Evolutionary conservation across 2,329 filamentous ascomycete species (phyloP).

Genomic region (Fusarium nodosum): DNA sequence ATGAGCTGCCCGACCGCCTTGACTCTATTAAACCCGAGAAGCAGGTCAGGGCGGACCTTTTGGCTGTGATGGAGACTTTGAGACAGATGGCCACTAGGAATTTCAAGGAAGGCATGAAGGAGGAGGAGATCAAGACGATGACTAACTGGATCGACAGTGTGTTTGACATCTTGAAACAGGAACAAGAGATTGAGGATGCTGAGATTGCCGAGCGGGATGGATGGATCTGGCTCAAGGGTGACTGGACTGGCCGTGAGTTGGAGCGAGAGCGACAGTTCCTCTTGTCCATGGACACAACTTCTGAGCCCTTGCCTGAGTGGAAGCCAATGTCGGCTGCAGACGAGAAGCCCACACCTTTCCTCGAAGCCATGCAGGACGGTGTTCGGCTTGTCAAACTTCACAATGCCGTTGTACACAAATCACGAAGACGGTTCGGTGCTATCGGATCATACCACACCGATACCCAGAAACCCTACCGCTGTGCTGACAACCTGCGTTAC

Average conservation of each 20-base stretch:
- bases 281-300: slow-evolving; percentile 75
- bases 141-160: slow-evolving; percentile 84
- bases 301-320: slow-evolving; percentile 76
- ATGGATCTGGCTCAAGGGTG: slow-evolving; percentile 84
- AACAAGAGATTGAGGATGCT: slow-evolving; percentile 80
- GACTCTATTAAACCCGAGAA: slow-evolving; percentile 91
- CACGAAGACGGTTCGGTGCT: slow-evolving; percentile 86
- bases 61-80: slow-evolving; percentile 88
- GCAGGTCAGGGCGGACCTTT: slow-evolving; percentile 84
- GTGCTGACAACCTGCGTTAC: slow-evolving; percentile 92
- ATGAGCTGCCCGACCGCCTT: slow-evolving; percentile 86
- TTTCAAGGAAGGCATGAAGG: slow-evolving; percentile 84
- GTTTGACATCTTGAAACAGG: slow-evolving; percentile 79
- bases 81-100: slow-evolving; percentile 91
- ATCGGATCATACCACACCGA: slow-evolving; percentile 94
- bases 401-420: slow-evolving; percentile 88
- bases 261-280: slow-evolving; percentile 88
- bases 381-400: slow-evolving; percentile 87
- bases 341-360: slow-evolving; percentile 77
- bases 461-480: slow-evolving; percentile 92
- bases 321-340: slow-evolving; percentile 60
- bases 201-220: slow-evolving; percentile 78
- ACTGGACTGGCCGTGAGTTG: slow-evolving; percentile 81
- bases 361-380: slow-evolving; percentile 81
- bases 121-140: slow-evolving; percentile 83